Conservation (phyloP, 441 rosid species). For the Adansonia grandidieri region DNA sequence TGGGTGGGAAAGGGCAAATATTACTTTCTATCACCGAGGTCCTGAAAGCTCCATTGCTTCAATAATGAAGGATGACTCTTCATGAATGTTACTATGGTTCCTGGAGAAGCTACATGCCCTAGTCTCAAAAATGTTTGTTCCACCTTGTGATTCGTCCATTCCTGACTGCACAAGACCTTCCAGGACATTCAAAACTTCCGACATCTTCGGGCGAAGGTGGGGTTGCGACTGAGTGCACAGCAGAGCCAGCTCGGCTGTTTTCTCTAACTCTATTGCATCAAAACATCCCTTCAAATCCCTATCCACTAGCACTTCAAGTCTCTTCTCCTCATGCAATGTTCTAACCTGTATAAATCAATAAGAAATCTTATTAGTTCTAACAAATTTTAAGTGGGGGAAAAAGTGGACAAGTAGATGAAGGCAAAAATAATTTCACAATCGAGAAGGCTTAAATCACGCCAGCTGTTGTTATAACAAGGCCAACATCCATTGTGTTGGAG, state of each 20-base stretch:
- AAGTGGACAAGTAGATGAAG: no score
- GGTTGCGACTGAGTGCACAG: constrained; percentile 78
- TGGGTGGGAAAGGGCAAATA: constrained; percentile 22
- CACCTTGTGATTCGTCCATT: constrained; percentile 48
- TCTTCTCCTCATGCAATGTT: constrained; percentile 71
- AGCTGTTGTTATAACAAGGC: no score
- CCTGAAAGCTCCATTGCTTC: constrained; percentile 97
- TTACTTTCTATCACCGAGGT: constrained; percentile 57
- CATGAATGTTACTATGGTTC: constrained; percentile 57
- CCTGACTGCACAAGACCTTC: constrained; percentile 68
- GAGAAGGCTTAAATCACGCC: no score
- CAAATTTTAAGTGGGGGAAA: no score
- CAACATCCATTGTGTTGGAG: no score
- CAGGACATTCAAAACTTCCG: constrained; percentile 65
- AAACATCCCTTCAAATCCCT: constrained; percentile 75
- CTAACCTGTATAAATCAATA: constrained; percentile 80
- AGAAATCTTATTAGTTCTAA: no score
- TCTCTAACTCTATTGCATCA: constrained; percentile 66
- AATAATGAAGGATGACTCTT: constrained; percentile 77
- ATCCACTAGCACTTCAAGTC: constrained; percentile 69
- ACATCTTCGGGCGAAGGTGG: constrained; percentile 74
- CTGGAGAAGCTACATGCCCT: constrained; percentile 61
- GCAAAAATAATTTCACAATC: no score
- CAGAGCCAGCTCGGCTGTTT: constrained; percentile 63
- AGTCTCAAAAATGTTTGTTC: constrained; percentile 45